Base-by-base conservation (phyloP, 495 filamentous ascomycete species). In the Clavariopsis aquatica region DNA sequence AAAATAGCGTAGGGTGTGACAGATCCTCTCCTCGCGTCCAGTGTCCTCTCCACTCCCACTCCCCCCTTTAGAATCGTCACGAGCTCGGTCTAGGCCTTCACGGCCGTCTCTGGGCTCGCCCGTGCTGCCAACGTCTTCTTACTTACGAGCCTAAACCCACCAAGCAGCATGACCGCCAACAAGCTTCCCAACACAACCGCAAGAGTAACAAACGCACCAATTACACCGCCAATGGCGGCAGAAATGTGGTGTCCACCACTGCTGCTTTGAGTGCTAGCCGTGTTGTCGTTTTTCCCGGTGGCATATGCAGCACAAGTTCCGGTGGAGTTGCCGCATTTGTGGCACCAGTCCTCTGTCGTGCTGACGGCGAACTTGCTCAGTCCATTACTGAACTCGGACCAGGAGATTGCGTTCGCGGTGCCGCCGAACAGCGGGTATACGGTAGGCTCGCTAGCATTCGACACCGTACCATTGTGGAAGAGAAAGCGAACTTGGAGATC, bases 401-500 rank as follows among this genome's bases (percentile, higher is more conserved):
- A 93, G 20, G 81, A 75, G 20, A 93, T 72, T 8, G 77, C 73
- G 5, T 75, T 77, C 53, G 81, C 77, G 45, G 75, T 80, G 19
- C 79, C 78, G 6, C 75, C 71, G 61, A 95, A 93, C 2, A 95
- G 80, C 2, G 89, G 85, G 74, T 84, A 93, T 3, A 78, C 69
- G 1, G 57, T 65, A 7, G 88, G 82, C 24, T 78, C 72, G 27
- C 73, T 75, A 10, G 71, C 65, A 20, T 79, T 74, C n/a, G 82
- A 81, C 15, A 83, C 80, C 15, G 89, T 89, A 46, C 88, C 89
- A 72, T 95, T 95, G 68, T 85, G 82, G 74, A 93, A 85, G 12
- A 89, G 75, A 77, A 93, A 92, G 41, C 91, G 85, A 28, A 96
- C 87, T 63, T 79, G 84, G 38, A 93, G 79, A 46, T 90, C 80